A percentile compares a stretch with the other conserved stretches of the same genome.
phyloP scores from a whole-genome alignment of 2,329 filamentous ascomycete genomes.

The Diaporthe eres region DNA sequence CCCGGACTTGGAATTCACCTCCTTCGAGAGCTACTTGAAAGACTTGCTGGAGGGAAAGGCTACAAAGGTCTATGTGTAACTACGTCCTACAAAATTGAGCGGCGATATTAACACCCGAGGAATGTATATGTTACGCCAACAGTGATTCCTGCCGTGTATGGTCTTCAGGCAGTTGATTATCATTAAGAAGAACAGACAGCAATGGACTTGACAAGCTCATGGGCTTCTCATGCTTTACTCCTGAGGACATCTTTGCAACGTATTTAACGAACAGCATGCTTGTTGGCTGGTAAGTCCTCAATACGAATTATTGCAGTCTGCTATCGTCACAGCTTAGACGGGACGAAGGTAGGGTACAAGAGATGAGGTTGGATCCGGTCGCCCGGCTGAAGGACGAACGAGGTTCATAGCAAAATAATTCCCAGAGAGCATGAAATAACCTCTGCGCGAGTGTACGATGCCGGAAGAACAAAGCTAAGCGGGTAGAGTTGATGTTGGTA shows the following conservation, averaged over 20 bases:
- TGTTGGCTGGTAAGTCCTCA: neutral
- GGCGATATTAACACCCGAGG: neutral
- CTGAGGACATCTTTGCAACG: neutral
- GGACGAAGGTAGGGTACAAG: no score
- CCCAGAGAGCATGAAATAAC: no score
- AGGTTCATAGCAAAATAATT: neutral
- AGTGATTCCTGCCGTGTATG: no score
- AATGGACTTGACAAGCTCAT: no score
- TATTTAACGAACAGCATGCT: accelerated
- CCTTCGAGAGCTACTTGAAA: slow-evolving; percentile 21
- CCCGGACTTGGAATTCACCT: slow-evolving; percentile 30
- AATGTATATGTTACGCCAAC: neutral
- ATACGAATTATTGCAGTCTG: neutral
- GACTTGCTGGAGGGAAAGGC: slow-evolving; percentile 25
- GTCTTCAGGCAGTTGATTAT: neutral
- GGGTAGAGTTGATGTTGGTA: neutral
- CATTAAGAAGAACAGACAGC: neutral
- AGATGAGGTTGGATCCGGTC: neutral
- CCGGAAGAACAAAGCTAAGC: neutral
- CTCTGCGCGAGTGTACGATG: neutral
- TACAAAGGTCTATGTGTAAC: neutral
- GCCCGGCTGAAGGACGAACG: no score
- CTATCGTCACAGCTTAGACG: no score
- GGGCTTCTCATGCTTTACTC: neutral
- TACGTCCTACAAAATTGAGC: neutral